phyloP scores from a whole-genome alignment of 1,284 basidiomycete genomes.

The Ustilago hordei region DNA sequence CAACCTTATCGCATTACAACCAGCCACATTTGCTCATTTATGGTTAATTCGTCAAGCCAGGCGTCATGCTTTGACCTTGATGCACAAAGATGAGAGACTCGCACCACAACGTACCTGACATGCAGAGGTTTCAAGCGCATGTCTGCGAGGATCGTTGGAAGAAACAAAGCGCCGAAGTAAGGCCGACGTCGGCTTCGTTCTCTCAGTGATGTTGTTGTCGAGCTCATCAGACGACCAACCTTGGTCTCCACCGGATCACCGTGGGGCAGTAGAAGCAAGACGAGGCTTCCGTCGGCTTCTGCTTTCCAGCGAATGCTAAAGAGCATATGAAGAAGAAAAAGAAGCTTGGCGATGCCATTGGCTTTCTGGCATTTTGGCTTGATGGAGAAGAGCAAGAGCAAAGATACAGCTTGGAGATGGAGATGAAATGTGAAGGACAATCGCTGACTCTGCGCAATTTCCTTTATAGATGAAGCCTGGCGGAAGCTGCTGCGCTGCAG shows the following conservation, averaged over 20 bases:
- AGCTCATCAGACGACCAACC: slow-evolving; percentile 3
- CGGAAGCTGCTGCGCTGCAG: slow-evolving; percentile 10
- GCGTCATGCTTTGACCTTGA: slow-evolving; percentile 1
- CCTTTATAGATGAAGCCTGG: neutral
- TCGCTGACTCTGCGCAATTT: neutral
- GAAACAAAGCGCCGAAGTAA: slow-evolving; percentile 5
- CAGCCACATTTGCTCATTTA: slow-evolving; percentile 4
- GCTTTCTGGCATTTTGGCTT: slow-evolving; percentile 3
- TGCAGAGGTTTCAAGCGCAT: neutral
- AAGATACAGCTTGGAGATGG: neutral
- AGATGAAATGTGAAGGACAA: slow-evolving; percentile 3
- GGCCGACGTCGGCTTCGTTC: slow-evolving; percentile 8
- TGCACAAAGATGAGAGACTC: slow-evolving; percentile 8
- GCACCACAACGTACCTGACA: neutral
- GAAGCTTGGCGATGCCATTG: neutral
- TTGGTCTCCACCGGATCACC: slow-evolving; percentile 11
- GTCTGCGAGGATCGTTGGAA: neutral
- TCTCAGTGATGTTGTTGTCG: neutral
- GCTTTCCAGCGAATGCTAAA: slow-evolving; percentile 2
- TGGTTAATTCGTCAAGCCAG: neutral
- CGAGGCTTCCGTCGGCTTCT: slow-evolving; percentile 28
- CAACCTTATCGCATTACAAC: slow-evolving; percentile 11
- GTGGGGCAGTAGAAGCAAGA: neutral
- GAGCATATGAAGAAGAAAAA: neutral
- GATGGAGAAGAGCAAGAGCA: neutral